These are phyloP conservation scores for Suillus paluster DNA, from an alignment of 768 basidiomycete genomes.

Conservation along the genomic window DNA sequence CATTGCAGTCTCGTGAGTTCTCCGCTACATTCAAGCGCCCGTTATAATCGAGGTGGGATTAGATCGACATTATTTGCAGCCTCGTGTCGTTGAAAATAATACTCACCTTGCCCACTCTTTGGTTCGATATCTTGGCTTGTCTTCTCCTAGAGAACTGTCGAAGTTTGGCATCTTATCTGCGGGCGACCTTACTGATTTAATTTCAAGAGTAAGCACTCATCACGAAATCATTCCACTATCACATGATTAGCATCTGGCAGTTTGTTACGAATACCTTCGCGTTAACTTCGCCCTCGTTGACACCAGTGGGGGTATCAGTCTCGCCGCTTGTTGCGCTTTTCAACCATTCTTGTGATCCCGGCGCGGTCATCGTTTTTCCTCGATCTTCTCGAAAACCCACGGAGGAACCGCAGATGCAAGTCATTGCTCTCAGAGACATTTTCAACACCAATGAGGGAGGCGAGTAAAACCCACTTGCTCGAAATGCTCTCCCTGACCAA, in stretches of 20 bases:
- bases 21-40: not conserved
- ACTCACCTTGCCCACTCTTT: constrained; percentile 76
- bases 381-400: constrained; percentile 40
- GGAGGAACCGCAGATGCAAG: constrained; percentile 68
- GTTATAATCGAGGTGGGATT: constrained; percentile 8
- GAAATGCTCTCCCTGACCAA: constrained; percentile 5
- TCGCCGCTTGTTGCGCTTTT: constrained; percentile 80
- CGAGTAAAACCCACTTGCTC: constrained; percentile 30
- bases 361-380: constrained; percentile 93
- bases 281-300: constrained; percentile 74
- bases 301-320: constrained; percentile 83
- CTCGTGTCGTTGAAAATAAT: constrained; percentile 56
- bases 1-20: constrained; percentile 77
- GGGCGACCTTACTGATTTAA: constrained; percentile 67
- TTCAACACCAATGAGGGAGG: constrained; percentile 78
- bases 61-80: constrained; percentile 64
- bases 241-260: constrained; percentile 41
- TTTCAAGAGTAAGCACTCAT: constrained; percentile 63
- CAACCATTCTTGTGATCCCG: constrained; percentile 89
- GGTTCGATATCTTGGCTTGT: constrained; percentile 68
- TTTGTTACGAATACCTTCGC: constrained; percentile 93
- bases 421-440: constrained; percentile 74
- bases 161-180: constrained; percentile 60
- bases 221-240: not conserved
- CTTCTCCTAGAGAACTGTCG: constrained; percentile 60